These are phyloP conservation scores for Aureobasidium sp. DNA, from an alignment of 2,329 filamentous ascomycete species.

Conservation along the genomic window DNA sequence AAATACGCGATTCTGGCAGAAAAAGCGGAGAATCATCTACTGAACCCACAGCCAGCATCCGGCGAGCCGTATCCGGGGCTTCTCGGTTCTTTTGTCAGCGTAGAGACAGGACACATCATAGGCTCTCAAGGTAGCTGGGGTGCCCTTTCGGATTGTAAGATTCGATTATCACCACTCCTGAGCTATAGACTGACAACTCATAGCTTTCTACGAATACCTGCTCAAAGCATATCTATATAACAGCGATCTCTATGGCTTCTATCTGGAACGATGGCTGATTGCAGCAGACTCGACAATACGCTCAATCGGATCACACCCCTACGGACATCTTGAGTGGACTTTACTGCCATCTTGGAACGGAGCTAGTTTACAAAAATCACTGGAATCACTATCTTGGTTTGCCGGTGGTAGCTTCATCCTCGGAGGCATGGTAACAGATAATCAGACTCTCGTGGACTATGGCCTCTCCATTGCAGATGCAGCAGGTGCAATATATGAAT, in stretches of 20 bases:
- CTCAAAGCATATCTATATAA: slow-evolving; percentile 28
- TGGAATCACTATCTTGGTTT: slow-evolving; percentile 25
- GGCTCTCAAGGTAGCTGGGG: slow-evolving; percentile 25
- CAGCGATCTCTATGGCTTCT: slow-evolving; percentile 17
- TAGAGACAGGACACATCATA: slow-evolving; percentile 20
- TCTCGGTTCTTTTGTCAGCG: slow-evolving; percentile 21
- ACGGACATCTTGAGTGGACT: slow-evolving; percentile 23
- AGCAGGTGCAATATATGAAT: slow-evolving; percentile 17
- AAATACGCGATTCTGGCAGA: slow-evolving; percentile 17
- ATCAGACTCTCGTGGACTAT: slow-evolving; percentile 21
- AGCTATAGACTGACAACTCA: slow-evolving; percentile 3
- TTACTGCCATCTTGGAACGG: slow-evolving; percentile 22
- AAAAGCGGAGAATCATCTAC: slow-evolving; percentile 17
- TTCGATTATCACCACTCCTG: neutral
- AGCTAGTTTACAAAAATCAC: slow-evolving; percentile 15
- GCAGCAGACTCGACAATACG: slow-evolving; percentile 25
- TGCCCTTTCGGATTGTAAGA: slow-evolving; percentile 21
- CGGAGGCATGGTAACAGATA: slow-evolving; percentile 22
- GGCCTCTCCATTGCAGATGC: slow-evolving; percentile 24
- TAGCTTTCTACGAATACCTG: slow-evolving; percentile 26
- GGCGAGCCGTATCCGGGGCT: slow-evolving; percentile 23
- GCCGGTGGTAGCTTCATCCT: slow-evolving; percentile 27
- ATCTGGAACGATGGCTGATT: slow-evolving; percentile 23
- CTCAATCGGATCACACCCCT: slow-evolving; percentile 22
- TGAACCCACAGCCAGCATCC: slow-evolving; percentile 16